Conservation (phyloP, 495 filamentous ascomycete genomes). For the Penicillium chermesinum region DNA sequence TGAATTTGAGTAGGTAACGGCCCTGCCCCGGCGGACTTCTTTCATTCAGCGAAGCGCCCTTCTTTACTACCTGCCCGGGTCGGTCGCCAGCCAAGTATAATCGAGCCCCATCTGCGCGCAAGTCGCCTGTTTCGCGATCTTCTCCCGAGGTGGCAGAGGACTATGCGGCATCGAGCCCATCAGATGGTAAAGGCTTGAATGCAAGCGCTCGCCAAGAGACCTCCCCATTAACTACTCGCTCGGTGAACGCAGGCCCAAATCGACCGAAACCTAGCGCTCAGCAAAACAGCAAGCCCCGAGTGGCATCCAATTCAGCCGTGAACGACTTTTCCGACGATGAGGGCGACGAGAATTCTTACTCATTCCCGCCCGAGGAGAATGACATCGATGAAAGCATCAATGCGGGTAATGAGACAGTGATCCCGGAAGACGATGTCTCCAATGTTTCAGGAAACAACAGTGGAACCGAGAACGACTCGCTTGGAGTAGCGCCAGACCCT, state of each 20-base stretch:
- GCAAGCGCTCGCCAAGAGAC: constrained; percentile 24
- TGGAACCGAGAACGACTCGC: constrained; percentile 50
- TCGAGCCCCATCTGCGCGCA: constrained; percentile 37
- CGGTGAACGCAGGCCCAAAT: constrained; percentile 30
- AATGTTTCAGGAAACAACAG: constrained; percentile 53
- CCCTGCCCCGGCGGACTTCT: constrained; percentile 40
- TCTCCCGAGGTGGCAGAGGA: constrained; percentile 35
- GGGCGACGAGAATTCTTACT: constrained; percentile 31
- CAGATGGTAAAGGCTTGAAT: constrained; percentile 27
- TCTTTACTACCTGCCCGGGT: constrained; percentile 30
- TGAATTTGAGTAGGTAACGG: constrained; percentile 27
- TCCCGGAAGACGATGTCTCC: constrained; percentile 16
- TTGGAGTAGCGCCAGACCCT: constrained; percentile 6
- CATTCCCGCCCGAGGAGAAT: constrained; percentile 22
- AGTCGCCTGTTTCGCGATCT: constrained; percentile 38
- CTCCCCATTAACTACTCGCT: constrained; percentile 33
- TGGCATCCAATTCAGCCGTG: constrained; percentile 12
- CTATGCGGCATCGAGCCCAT: constrained; percentile 34
- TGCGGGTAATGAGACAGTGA: constrained; percentile 23
- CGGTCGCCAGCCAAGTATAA: constrained; percentile 43
- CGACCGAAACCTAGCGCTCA: constrained; percentile 36
- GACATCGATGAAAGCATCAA: constrained; percentile 26
- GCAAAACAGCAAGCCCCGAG: constrained; percentile 10
- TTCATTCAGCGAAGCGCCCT: constrained; percentile 28
- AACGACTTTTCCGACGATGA: constrained; percentile 38